phyloP scores from a whole-genome alignment of 192 early-diverging fungal genomes.

The Kappamyces sp. region DNA sequence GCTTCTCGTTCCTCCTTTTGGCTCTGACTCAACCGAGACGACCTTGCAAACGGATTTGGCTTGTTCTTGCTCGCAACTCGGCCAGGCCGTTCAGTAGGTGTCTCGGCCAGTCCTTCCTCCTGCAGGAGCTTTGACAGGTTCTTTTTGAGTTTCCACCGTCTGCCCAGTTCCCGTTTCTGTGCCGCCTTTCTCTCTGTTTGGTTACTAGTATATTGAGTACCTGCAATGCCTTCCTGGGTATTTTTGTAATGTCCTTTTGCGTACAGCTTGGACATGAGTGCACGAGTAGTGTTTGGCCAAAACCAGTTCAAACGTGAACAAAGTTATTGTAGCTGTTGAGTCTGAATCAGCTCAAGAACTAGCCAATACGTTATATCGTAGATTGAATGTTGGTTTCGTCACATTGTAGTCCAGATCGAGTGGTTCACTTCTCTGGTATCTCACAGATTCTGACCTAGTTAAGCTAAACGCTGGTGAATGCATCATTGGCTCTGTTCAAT shows the following conservation, averaged over 20 bases:
- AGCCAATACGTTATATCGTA: too few relatives aligned
- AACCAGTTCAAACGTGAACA: too few relatives aligned
- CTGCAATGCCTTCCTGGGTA: slow-evolving; percentile 9
- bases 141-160: slow-evolving; percentile 27
- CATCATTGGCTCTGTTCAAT: too few relatives aligned
- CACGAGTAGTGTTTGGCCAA: too few relatives aligned
- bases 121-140: slow-evolving; percentile 23
- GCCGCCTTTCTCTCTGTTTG: slow-evolving; percentile 12
- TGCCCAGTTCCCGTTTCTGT: slow-evolving; percentile 24
- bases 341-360: too few relatives aligned
- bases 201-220: background rate
- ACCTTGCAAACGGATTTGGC: background rate
- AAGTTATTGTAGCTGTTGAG: too few relatives aligned
- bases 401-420: background rate
- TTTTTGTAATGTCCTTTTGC: background rate
- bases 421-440: background rate
- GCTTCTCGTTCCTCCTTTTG: slow-evolving; percentile 14
- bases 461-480: too few relatives aligned
- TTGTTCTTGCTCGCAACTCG: slow-evolving; percentile 3
- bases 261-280: too few relatives aligned
- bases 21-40: background rate
- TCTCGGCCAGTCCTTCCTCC: slow-evolving; percentile 12
- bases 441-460: background rate
- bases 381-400: background rate
- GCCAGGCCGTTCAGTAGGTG: background rate